These are phyloP conservation scores for Stephanocyclus meneghinianus DNA, from an alignment of 352 stramenopile genomes.

Conservation along the genomic window DNA sequence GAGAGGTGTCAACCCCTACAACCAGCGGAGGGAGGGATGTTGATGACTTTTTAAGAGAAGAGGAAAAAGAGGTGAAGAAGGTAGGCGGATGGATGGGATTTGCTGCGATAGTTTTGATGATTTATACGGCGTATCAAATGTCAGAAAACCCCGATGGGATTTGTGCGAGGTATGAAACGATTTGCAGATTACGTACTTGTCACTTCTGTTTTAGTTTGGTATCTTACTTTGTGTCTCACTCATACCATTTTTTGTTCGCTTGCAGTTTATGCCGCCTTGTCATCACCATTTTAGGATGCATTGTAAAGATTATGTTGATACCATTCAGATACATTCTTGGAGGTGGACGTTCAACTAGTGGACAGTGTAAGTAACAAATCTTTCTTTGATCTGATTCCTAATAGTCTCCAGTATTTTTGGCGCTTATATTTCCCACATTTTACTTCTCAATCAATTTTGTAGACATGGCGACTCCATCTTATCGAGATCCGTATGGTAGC, in stretches of 20 bases:
- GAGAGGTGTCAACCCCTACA: constrained; percentile 1
- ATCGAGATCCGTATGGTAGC: constrained; percentile 47
- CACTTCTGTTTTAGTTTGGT: background rate
- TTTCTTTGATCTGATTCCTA: background rate
- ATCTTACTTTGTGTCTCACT: constrained; percentile 2
- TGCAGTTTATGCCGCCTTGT: constrained; percentile 67
- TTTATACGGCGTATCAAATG: constrained; percentile 82
- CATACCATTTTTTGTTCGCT: constrained; percentile 8
- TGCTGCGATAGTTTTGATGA: constrained; percentile 66
- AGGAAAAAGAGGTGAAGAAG: constrained; percentile 63
- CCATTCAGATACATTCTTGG: constrained; percentile 68
- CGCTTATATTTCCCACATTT: background rate
- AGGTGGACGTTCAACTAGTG: constrained; percentile 31
- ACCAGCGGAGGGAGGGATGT: constrained; percentile 10
- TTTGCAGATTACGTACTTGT: constrained; percentile 1
- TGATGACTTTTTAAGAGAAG: constrained; percentile 28
- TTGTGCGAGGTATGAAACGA: constrained; percentile 58
- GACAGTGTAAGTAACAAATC: constrained; percentile 31
- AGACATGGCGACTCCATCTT: constrained; percentile 52
- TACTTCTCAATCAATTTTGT: constrained; percentile 6
- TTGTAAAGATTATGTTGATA: constrained; percentile 74
- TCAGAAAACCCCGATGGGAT: constrained; percentile 83
- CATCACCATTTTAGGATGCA: constrained; percentile 70
- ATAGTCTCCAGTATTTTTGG: background rate
- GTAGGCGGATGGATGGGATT: constrained; percentile 63